Evolutionary conservation across 1,284 basidiomycete species (phyloP).

Genomic region (Rhodotorula glutinis): DNA sequence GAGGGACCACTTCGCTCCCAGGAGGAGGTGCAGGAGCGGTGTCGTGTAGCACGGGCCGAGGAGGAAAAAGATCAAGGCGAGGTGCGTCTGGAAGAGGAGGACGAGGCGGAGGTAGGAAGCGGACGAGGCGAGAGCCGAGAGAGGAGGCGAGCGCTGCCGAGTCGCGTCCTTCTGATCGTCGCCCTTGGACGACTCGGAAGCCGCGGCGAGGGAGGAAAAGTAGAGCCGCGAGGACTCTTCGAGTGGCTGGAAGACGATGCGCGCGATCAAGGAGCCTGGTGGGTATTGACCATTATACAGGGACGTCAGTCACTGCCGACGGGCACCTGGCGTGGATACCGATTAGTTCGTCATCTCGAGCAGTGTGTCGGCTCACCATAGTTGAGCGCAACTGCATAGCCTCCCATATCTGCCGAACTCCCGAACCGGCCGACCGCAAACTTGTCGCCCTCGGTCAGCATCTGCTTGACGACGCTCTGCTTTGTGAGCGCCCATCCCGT

Average conservation of each 20-base stretch:
- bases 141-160: neutral
- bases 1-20: conserved; percentile 53
- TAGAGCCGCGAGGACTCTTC: conserved; percentile 84
- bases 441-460: conserved; percentile 93
- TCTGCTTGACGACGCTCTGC: conserved; percentile 87
- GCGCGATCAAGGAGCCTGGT: conserved; percentile 87
- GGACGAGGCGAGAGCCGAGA: conserved; percentile 3
- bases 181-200: neutral
- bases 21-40: conserved; percentile 63
- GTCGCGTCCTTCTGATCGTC: neutral
- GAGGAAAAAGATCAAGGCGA: conserved; percentile 62
- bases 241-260: conserved; percentile 86
- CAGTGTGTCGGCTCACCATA: conserved; percentile 76
- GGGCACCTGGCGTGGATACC: too few relatives aligned
- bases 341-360: too few relatives aligned
- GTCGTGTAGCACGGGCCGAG: conserved; percentile 62
- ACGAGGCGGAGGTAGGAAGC: conserved; percentile 51
- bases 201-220: conserved; percentile 58
- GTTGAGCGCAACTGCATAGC: conserved; percentile 89
- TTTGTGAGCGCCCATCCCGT: conserved; percentile 65
- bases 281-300: neutral
- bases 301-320: neutral
- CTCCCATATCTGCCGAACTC: conserved; percentile 79
- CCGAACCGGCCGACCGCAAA: conserved; percentile 78
- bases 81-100: conserved; percentile 64